A percentile compares a stretch with the other conserved stretches of the same genome.
These are phyloP conservation scores for Thoreauomyces humboldtii DNA, from an alignment of 192 early-diverging fungal genomes.

Conservation along the genomic window DNA sequence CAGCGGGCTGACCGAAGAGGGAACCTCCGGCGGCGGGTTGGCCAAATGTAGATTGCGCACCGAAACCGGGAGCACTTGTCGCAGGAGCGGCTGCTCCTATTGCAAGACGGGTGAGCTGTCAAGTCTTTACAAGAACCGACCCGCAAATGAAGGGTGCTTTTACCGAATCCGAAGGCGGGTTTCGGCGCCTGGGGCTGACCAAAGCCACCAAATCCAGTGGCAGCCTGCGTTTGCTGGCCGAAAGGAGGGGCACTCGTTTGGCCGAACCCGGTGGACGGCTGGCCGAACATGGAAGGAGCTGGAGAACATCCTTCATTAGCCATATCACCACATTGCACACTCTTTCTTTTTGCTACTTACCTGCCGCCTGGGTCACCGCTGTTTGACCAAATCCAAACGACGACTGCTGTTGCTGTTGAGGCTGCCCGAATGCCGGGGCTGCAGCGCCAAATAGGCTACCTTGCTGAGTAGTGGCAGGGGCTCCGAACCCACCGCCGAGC, in stretches of 20 bases:
- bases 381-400: slow-evolving; percentile 1
- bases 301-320: no score
- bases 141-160: neutral
- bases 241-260: neutral
- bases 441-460: slow-evolving; percentile 25
- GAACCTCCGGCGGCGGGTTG: slow-evolving; percentile 9
- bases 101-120: neutral
- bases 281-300: slow-evolving; percentile 5
- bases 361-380: neutral
- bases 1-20: slow-evolving; percentile 14
- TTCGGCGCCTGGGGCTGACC: slow-evolving; percentile 5
- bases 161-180: slow-evolving; percentile 33
- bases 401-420: neutral
- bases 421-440: slow-evolving; percentile 13
- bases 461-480: slow-evolving; percentile 5
- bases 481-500: slow-evolving; percentile 42
- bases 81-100: slow-evolving; percentile 1
- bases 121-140: neutral
- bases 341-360: no score
- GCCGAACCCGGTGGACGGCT: slow-evolving; percentile 1
- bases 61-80: slow-evolving; percentile 22
- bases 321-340: no score
- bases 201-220: slow-evolving; percentile 19
- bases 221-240: neutral
- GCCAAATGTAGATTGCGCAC: slow-evolving; percentile 24